Conservation (phyloP, 148 eudicot genomes). For the Vaccinium macrocarpon region DNA sequence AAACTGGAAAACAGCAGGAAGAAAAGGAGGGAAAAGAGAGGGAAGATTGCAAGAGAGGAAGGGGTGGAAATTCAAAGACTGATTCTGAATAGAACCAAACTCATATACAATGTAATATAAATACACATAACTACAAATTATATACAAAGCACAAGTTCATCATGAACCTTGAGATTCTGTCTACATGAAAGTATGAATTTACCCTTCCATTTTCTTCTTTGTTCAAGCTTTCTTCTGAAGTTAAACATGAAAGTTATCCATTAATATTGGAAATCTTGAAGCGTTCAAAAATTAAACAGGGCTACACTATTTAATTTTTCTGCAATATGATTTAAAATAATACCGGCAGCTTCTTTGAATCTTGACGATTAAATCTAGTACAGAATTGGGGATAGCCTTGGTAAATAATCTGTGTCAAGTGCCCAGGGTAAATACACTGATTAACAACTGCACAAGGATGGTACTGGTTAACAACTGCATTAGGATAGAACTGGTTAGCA, state of each 20-base stretch:
- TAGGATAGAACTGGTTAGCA: too few relatives aligned
- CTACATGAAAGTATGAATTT: background rate
- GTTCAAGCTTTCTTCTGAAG: constrained; percentile 1
- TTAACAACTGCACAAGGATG: background rate
- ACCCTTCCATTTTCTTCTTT: constrained; percentile 2
- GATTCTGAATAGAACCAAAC: background rate
- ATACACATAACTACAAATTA: background rate
- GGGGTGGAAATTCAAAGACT: background rate
- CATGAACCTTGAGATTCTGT: background rate
- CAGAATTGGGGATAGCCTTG: background rate
- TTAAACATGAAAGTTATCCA: background rate
- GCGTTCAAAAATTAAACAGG: too few relatives aligned
- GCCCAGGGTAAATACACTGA: background rate
- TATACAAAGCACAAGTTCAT: background rate
- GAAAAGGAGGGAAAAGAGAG: background rate
- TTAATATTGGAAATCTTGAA: too few relatives aligned
- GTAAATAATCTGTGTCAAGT: background rate
- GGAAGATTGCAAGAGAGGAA: background rate
- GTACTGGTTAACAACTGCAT: too few relatives aligned
- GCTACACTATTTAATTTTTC: too few relatives aligned
- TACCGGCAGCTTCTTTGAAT: background rate
- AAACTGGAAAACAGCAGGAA: background rate
- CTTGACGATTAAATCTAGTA: background rate
- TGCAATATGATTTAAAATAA: background rate
- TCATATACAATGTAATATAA: background rate